A percentile compares a stretch with the other conserved stretches of the same genome.
These are phyloP conservation scores for Mucor mucedo DNA, from an alignment of 371 early-diverging fungal species.

Conservation along the genomic window DNA sequence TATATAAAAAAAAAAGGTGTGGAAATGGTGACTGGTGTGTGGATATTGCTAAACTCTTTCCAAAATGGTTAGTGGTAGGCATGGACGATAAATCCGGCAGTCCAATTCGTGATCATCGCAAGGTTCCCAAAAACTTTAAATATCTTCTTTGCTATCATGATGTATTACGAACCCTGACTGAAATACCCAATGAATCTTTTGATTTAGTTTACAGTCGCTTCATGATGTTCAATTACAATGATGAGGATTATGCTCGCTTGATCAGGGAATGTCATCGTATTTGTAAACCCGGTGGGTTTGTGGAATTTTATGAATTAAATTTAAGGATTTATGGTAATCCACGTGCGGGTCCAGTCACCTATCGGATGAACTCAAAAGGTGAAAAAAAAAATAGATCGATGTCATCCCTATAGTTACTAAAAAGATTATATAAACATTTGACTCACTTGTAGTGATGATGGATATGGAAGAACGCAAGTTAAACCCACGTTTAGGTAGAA, in stretches of 20 bases:
- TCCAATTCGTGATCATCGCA: constrained; percentile 14
- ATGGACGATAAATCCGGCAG: constrained; percentile 38
- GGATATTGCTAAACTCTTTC: constrained; percentile 34
- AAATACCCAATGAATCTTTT: constrained; percentile 37
- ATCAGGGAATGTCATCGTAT: constrained; percentile 40
- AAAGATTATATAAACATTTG: not conserved
- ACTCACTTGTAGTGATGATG: constrained; percentile 1
- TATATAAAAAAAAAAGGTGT: constrained; percentile 16
- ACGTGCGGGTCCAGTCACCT: constrained; percentile 38
- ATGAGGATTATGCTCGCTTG: constrained; percentile 32
- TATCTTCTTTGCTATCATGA: constrained; percentile 29
- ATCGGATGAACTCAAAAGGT: constrained; percentile 36
- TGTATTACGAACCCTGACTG: constrained; percentile 32
- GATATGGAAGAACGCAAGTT: constrained; percentile 29
- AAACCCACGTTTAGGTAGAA: constrained; percentile 44
- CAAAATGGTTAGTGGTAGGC: constrained; percentile 43
- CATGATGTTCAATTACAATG: constrained; percentile 30
- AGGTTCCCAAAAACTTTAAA: constrained; percentile 34
- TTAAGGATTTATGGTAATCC: constrained; percentile 44
- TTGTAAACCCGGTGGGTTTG: constrained; percentile 38
- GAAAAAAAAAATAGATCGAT: not conserved
- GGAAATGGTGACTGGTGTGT: constrained; percentile 45
- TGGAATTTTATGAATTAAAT: constrained; percentile 49
- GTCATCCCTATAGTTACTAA: not conserved
- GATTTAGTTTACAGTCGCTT: constrained; percentile 45